Evolutionary conservation across 768 basidiomycete genomes (phyloP).

Genomic region (Mycena vulgaris): DNA sequence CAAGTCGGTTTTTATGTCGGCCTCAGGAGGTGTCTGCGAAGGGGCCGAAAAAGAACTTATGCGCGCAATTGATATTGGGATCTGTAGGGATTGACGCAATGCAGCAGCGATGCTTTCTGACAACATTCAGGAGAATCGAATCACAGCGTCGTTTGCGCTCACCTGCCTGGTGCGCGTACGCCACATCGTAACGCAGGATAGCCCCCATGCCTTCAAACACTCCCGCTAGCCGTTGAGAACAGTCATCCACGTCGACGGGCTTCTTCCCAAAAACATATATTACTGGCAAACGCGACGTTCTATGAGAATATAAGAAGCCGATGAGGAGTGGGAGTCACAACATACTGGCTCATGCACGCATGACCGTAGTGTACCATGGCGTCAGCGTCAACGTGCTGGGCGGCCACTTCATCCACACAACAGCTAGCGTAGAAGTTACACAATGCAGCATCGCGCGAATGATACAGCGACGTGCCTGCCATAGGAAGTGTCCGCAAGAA

Average conservation of each 20-base stretch:
- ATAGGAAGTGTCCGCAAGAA: constrained; percentile 98
- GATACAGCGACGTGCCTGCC: constrained; percentile 76
- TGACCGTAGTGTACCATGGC: constrained; percentile 96
- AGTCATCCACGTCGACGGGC: constrained; percentile 69
- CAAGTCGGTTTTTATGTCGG: constrained; percentile 8
- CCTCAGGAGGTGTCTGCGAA: constrained; percentile 9
- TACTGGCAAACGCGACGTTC: constrained; percentile 90
- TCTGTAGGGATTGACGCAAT: constrained; percentile 47
- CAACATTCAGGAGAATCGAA: constrained; percentile 3
- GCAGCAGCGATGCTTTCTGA: constrained; percentile 29
- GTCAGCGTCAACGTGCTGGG: constrained; percentile 94
- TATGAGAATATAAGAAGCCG: constrained; percentile 47
- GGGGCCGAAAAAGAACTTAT: constrained; percentile 18
- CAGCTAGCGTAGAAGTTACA: constrained; percentile 69
- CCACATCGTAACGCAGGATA: constrained; percentile 83
- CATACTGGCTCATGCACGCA: constrained; percentile 94
- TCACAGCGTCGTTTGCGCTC: constrained; percentile 16
- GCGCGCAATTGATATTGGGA: constrained; percentile 25
- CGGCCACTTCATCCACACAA: constrained; percentile 96
- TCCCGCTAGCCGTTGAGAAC: constrained; percentile 58
- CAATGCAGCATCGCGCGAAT: constrained; percentile 17
- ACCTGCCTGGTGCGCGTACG: constrained; percentile 81
- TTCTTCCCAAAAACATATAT: constrained; percentile 93
- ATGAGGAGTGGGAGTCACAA: constrained; percentile 26
- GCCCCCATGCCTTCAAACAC: constrained; percentile 57